Percentiles rank a stretch among this genome's conserved stretches.
phyloP scores from a whole-genome alignment of 371 early-diverging fungal species.

The Zychaea mexicana region DNA sequence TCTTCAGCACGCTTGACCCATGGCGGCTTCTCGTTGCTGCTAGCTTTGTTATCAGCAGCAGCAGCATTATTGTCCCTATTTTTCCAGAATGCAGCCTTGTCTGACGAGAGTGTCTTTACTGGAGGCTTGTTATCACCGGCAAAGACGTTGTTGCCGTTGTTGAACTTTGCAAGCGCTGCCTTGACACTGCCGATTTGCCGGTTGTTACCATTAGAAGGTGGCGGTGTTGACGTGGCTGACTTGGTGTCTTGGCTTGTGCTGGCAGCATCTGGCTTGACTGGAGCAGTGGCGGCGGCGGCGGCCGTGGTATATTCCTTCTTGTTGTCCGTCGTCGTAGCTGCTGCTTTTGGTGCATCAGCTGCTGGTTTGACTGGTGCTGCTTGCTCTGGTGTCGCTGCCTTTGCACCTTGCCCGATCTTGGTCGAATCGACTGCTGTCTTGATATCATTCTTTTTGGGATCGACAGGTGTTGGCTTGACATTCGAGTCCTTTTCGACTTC shows the following conservation, averaged over 20 bases:
- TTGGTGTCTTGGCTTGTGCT: not conserved
- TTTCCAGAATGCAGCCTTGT: not conserved
- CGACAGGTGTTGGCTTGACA: too few species aligned
- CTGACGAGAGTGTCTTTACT: not conserved
- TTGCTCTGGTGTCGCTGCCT: not conserved
- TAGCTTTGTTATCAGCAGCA: not conserved
- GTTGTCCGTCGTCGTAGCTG: too few species aligned
- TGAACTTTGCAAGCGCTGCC: conserved; percentile 6
- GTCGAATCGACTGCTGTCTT: not conserved
- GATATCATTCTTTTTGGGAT: not conserved
- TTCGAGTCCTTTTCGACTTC: not conserved
- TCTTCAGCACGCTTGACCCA: not conserved
- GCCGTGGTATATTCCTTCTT: too few species aligned
- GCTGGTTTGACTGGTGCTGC: not conserved
- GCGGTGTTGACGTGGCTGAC: not conserved
- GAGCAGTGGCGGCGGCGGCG: not conserved
- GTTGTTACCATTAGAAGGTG: not conserved
- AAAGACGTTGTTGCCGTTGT: not conserved
- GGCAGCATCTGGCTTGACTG: not conserved
- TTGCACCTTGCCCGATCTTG: not conserved
- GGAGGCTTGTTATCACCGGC: not conserved
- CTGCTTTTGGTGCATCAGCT: not conserved
- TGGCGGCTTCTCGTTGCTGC: not conserved
- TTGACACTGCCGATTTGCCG: conserved; percentile 2
- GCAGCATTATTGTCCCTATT: not conserved